Conservation (phyloP, 2,329 filamentous ascomycete species). For the Rutstroemia sp. region DNA sequence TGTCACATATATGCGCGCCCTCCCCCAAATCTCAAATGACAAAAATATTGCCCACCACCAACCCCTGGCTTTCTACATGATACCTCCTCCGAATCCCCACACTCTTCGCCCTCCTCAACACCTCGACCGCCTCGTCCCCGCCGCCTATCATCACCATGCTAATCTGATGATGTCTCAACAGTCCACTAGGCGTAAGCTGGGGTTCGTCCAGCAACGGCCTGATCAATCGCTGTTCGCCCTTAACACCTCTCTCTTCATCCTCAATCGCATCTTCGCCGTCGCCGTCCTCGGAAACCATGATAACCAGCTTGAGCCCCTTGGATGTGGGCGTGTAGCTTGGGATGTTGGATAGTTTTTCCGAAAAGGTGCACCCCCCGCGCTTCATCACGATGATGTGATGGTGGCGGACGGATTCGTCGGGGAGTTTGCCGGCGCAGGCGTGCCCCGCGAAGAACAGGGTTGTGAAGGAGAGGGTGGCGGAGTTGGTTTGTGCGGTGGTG, state of each 20-base stretch:
- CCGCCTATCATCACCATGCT: slow-evolving; percentile 79
- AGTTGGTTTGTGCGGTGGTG: slow-evolving; percentile 23
- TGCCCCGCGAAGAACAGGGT: slow-evolving; percentile 64
- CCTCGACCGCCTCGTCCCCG: slow-evolving; percentile 55
- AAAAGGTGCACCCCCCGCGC: slow-evolving; percentile 79
- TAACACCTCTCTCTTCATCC: slow-evolving; percentile 25
- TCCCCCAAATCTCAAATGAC: slow-evolving; percentile 34
- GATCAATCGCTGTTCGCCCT: slow-evolving; percentile 31
- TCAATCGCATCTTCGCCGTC: slow-evolving; percentile 25
- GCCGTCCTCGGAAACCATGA: slow-evolving; percentile 59
- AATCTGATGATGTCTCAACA: slow-evolving; percentile 50
- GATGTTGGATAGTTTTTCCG: slow-evolving; percentile 76
- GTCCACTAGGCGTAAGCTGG: slow-evolving; percentile 42
- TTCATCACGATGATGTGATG: slow-evolving; percentile 76
- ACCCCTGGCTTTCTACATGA: slow-evolving; percentile 71
- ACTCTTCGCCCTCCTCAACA: slow-evolving; percentile 55
- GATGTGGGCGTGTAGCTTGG: slow-evolving; percentile 61
- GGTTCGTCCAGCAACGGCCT: slow-evolving; percentile 68
- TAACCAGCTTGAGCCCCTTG: slow-evolving; percentile 66
- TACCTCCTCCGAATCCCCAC: slow-evolving; percentile 74
- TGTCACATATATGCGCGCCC: no score
- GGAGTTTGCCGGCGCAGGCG: slow-evolving; percentile 51
- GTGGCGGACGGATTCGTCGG: slow-evolving; percentile 40
- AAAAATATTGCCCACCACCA: slow-evolving; percentile 71
- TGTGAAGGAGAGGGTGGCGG: slow-evolving; percentile 54